These are phyloP conservation scores for Teunomyces cretensis DNA, from an alignment of 805 yeast genomes.

Conservation along the genomic window DNA sequence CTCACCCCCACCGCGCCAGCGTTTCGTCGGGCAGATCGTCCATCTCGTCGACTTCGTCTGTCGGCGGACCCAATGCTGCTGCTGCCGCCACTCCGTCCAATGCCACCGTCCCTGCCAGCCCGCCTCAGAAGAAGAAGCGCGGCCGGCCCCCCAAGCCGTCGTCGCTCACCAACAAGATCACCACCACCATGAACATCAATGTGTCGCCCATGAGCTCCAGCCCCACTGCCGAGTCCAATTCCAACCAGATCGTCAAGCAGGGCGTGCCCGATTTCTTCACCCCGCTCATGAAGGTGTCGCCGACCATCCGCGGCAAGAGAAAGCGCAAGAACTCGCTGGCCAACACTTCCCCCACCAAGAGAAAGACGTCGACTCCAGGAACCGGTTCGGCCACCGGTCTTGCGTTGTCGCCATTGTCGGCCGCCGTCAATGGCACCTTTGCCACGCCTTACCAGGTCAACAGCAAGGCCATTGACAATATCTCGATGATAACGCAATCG, in stretches of 20 bases:
- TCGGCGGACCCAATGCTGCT: neutral
- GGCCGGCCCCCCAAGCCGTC: conserved; percentile 48
- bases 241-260: conserved; percentile 35
- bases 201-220: conserved; percentile 34
- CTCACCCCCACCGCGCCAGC: neutral
- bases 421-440: conserved; percentile 14
- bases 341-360: conserved; percentile 7
- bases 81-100: neutral
- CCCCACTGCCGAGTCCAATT: conserved; percentile 42
- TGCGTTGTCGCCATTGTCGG: conserved; percentile 17
- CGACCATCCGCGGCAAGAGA: conserved; percentile 16
- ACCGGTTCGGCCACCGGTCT: conserved; percentile 2
- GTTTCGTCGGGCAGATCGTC: conserved; percentile 1
- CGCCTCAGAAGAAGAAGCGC: conserved; percentile 37
- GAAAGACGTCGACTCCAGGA: conserved; percentile 3
- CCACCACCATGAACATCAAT: conserved; percentile 42
- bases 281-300: conserved; percentile 44
- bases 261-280: conserved; percentile 46
- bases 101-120: neutral
- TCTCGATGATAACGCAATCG: conserved; percentile 29
- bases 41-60: neutral
- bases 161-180: conserved; percentile 35
- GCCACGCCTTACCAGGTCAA: conserved; percentile 25
- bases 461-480: conserved; percentile 34
- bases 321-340: conserved; percentile 9